Base-by-base conservation (phyloP, 768 basidiomycete genomes). In the Suillus placidus region DNA sequence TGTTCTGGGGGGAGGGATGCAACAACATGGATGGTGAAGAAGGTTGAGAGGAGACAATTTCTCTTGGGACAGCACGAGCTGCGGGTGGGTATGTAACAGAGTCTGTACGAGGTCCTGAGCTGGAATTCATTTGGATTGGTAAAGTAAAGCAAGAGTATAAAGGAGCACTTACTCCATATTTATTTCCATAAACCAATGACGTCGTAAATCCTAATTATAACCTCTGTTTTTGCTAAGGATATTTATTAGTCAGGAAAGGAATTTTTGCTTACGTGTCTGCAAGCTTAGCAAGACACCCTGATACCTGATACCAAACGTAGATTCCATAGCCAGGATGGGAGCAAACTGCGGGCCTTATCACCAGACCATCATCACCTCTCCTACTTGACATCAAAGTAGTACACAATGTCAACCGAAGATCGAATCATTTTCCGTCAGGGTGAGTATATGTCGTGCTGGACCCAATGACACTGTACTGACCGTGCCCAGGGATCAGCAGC, bases 31-130 rank as follows among this genome's bases (percentile, higher is more conserved):
- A 52, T 35, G 55, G 61, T 9, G 67, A 60, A 13, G 66, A 18
- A 3, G 67, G 69, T 64, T 74, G 74, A 60, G 73, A 55, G 49
- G 70, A 66, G 18, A 72, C 58, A 12, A 55, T 47, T 49, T 61
- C 66, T 40, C 51, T 51, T 7, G 6, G 26, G 3, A n/a, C 14
- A 26, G 60, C 45, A 37, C n/a, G 70, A 30, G 61, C 63, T 20
- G 56, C 20, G 38, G 70, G 64, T 18, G 68, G 61, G 4, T 64
- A 55, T 54, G 43, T 30, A 55, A 73, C 55, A 13, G 57, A 34
- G 23, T 18, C 37, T 6, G 16, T 10, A 12, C 2, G 58, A 40
- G 9, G 26, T 18, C 9, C 18, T 32, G 58, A 20, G 26, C 18
- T 42, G 6, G 26, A 20, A 42, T 42, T 30, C 58, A 60, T 42